Conservation (phyloP, 352 stramenopile species). For the Aphanomyces euteiches region DNA sequence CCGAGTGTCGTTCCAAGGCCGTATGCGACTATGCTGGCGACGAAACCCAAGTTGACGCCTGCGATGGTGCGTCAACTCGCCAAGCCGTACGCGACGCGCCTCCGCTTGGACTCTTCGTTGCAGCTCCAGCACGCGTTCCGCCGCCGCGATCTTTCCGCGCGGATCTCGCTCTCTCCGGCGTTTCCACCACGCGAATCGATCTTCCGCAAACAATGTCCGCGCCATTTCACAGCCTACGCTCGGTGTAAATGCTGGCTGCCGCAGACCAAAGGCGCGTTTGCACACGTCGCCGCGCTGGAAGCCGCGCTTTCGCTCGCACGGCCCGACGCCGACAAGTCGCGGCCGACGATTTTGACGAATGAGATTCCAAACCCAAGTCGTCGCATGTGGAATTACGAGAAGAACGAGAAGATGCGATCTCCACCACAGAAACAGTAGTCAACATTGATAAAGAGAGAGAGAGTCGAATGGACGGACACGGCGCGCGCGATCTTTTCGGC, state of each 20-base stretch:
- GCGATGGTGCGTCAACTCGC: slow-evolving; percentile 4
- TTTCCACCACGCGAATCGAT: not conserved
- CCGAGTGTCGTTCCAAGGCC: slow-evolving; percentile 1
- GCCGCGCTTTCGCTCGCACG: slow-evolving; percentile 1
- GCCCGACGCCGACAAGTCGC: not conserved
- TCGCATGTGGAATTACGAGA: slow-evolving; percentile 4
- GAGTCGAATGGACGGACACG: no score
- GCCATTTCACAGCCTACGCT: slow-evolving; percentile 4
- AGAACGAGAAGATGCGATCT: no score
- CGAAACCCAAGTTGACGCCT: not conserved
- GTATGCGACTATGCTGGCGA: not conserved
- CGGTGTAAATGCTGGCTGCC: slow-evolving; percentile 14
- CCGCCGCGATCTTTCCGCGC: not conserved
- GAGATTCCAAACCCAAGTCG: slow-evolving; percentile 12
- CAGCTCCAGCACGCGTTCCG: slow-evolving; percentile 1
- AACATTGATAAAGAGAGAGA: no score
- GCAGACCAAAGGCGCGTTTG: not conserved
- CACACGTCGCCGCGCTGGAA: slow-evolving; percentile 17
- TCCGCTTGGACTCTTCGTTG: slow-evolving; percentile 23
- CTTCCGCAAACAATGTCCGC: slow-evolving; percentile 17
- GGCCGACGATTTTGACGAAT: slow-evolving; percentile 16
- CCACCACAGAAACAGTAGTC: no score
- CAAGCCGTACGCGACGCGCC: slow-evolving; percentile 6
- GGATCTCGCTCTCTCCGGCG: not conserved
- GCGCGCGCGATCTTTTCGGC: no score